Evolutionary conservation across 2,329 filamentous ascomycete genomes (phyloP).

Genomic region (Alternaria longipes): DNA sequence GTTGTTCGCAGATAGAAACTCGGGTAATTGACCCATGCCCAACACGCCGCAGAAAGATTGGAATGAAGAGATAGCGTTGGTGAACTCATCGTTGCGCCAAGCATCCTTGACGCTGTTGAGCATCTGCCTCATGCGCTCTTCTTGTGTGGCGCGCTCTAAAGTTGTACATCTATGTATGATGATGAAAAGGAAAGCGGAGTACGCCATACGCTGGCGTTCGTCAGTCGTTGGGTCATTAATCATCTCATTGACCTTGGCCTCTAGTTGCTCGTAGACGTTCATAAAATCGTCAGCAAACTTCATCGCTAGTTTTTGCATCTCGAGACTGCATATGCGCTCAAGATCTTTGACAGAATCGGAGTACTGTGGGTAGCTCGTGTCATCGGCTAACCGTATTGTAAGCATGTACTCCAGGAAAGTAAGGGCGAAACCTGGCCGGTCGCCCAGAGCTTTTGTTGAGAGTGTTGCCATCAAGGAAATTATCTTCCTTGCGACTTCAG

Average conservation of each 20-base stretch:
- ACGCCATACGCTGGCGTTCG: slow-evolving; percentile 83
- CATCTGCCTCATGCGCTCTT: slow-evolving; percentile 77
- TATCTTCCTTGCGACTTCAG: slow-evolving; percentile 81
- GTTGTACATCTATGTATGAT: slow-evolving; percentile 87
- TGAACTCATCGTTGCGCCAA: slow-evolving; percentile 79
- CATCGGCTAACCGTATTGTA: slow-evolving; percentile 78
- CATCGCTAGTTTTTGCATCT: slow-evolving; percentile 86
- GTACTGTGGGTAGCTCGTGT: slow-evolving; percentile 75
- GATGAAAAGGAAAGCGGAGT: slow-evolving; percentile 90
- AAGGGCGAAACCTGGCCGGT: slow-evolving; percentile 81
- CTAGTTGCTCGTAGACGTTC: slow-evolving; percentile 86
- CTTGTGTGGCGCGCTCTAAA: slow-evolving; percentile 74
- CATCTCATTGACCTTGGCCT: slow-evolving; percentile 83
- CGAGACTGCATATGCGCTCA: slow-evolving; percentile 82
- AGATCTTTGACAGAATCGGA: slow-evolving; percentile 91
- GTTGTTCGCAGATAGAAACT: slow-evolving; percentile 76
- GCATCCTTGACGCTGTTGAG: slow-evolving; percentile 81
- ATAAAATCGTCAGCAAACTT: slow-evolving; percentile 92
- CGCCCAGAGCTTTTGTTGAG: slow-evolving; percentile 80
- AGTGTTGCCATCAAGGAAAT: slow-evolving; percentile 85
- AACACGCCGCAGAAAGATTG: slow-evolving; percentile 80
- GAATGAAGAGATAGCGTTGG: slow-evolving; percentile 76
- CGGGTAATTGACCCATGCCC: slow-evolving; percentile 80
- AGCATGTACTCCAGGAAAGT: slow-evolving; percentile 92
- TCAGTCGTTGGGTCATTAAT: slow-evolving; percentile 76